phyloP scores from a whole-genome alignment of 2,329 filamentous ascomycete species.

The Fusarium cicatricum region DNA sequence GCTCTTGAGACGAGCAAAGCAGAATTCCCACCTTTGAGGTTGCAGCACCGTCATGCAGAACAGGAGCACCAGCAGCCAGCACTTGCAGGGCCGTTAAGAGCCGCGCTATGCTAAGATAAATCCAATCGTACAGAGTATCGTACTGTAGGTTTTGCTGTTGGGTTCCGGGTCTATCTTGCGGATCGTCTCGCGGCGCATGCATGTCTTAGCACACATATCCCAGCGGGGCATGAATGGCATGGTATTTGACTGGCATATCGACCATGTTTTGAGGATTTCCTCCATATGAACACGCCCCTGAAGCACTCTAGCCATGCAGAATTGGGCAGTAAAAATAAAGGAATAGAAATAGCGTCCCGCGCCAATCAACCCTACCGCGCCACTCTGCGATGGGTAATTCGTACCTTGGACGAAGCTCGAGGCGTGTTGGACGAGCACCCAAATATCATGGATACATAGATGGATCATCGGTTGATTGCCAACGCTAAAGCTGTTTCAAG shows the following conservation, averaged over 20 bases:
- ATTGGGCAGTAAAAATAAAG: conserved; percentile 17
- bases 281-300: conserved; percentile 31
- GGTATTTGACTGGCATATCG: neutral
- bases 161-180: conserved; percentile 6
- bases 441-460: neutral
- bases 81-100: conserved; percentile 15
- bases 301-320: conserved; percentile 1
- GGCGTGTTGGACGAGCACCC: neutral
- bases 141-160: too few relatives aligned
- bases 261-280: neutral
- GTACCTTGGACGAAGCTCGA: neutral
- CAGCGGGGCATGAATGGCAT: conserved; percentile 8
- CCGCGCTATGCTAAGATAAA: conserved; percentile 17
- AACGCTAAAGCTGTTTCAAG: neutral
- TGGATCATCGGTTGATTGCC: neutral
- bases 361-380: neutral
- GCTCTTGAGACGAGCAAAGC: conserved; percentile 3
- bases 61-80: neutral
- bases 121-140: conserved; percentile 8
- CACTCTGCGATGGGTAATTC: neutral
- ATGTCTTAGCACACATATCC: conserved; percentile 4
- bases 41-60: conserved; percentile 21
- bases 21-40: conserved; percentile 11
- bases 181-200: conserved; percentile 3
- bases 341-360: neutral